Evolutionary conservation across 345 rosid species (phyloP), one percentile per base, ranked within the genome.

Genomic region (Viola odorata): DNA sequence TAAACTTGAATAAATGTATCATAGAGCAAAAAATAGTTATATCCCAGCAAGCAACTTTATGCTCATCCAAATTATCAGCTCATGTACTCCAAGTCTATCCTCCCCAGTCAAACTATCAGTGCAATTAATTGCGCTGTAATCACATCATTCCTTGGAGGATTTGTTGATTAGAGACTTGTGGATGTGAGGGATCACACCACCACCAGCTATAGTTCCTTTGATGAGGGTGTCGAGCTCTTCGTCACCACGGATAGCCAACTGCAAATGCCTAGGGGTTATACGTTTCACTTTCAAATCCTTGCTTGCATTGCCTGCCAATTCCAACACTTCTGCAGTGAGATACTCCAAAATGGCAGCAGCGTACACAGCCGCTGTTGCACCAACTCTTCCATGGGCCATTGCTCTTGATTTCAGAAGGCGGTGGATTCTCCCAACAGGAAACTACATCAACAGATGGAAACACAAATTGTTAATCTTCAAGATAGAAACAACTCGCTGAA

Each of bases 91-190:
- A 12, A 55, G 37, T 47, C 41, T 7, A 41, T 48, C 56, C 49
- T 37, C n/a, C 36, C 41, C 36, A 37, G 0, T 5, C 16, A 37
- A 7, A 3, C 38, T 23, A 36, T 9, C 41, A 12, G 1, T 36
- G 16, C 53, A 53, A 4, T 17, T 15, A 12, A 49, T 14, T 23
- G 14, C 13, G 12, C 1, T 1, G 8, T 3, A 57, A 42, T 13
- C 44, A 4, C 12, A 32, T 50, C 3, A 69, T 5, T 69, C 73
- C 68, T 63, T 63, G 13, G 64, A 38, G 32, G 73, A 62, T 50
- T 69, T 69, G 68, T 69, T 69, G 68, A 69, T 69, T 6, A 69
- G 73, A 44, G 73, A 63, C 64, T 69, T 69, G 73, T 69, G 73
- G 38, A 69, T 57, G 36, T 69, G 73, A 3, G 73, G 73, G 45